phyloP scores from a whole-genome alignment of 495 filamentous ascomycete genomes.

The Daldinia childiae region DNA sequence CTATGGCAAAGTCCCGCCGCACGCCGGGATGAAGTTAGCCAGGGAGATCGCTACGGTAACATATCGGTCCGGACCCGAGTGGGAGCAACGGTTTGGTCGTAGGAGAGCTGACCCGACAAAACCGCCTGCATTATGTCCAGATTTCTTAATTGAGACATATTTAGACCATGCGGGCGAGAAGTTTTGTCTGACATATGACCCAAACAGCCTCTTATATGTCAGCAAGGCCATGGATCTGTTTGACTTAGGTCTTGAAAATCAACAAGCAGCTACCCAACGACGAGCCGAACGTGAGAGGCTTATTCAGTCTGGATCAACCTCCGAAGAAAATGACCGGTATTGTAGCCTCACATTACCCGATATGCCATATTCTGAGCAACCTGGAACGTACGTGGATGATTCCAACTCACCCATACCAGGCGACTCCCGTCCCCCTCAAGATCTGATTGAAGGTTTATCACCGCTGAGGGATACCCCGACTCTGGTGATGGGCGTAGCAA shows the following conservation, averaged over 20 bases:
- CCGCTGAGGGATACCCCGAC: slow-evolving; percentile 77
- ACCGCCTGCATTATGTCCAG: slow-evolving; percentile 91
- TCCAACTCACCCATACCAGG: slow-evolving; percentile 33
- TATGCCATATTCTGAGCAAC: slow-evolving; percentile 80
- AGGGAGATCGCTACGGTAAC: slow-evolving; percentile 98
- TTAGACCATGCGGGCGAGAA: slow-evolving; percentile 99
- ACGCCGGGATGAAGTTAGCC: slow-evolving; percentile 96
- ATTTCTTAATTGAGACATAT: slow-evolving; percentile 98
- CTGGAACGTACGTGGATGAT: slow-evolving; percentile 50
- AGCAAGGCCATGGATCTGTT: slow-evolving; percentile 99
- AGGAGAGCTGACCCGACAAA: slow-evolving; percentile 84
- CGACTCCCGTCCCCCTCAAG: slow-evolving; percentile 66
- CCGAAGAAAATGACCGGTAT: slow-evolving; percentile 49
- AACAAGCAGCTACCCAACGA: slow-evolving; percentile 54
- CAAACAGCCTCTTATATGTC: slow-evolving; percentile 95
- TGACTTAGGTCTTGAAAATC: slow-evolving; percentile 80
- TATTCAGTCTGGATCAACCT: slow-evolving; percentile 42
- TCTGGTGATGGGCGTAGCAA: slow-evolving; percentile 92
- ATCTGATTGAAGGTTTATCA: slow-evolving; percentile 79
- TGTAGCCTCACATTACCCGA: slow-evolving; percentile 90
- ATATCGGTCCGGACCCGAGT: slow-evolving; percentile 95
- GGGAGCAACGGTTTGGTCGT: slow-evolving; percentile 94
- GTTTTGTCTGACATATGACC: slow-evolving; percentile 97
- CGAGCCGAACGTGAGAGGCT: slow-evolving; percentile 49
- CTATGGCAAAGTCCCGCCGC: slow-evolving; percentile 87